Percentiles rank a stretch among this genome's conserved stretches.
These are phyloP conservation scores for Metschnikowia cerradonensis DNA, from an alignment of 805 yeast species.

Conservation along the genomic window DNA sequence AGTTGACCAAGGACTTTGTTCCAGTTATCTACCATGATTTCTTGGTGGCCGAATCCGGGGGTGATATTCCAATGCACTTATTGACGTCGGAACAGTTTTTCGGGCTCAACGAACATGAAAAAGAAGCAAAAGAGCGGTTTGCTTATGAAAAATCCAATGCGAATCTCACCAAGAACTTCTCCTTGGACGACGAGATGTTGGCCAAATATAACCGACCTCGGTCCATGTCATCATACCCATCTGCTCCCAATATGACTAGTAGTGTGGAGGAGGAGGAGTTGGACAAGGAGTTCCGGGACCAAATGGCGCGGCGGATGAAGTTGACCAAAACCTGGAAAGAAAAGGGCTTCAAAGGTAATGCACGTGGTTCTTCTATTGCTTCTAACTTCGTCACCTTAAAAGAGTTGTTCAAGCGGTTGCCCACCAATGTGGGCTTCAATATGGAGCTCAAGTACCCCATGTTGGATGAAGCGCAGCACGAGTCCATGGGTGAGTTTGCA, in stretches of 20 bases:
- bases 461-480: constrained; percentile 87
- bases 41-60: constrained; percentile 90
- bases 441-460: constrained; percentile 94
- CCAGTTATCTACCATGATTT: constrained; percentile 97
- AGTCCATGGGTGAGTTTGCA: constrained; percentile 81
- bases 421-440: constrained; percentile 83
- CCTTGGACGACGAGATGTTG: constrained; percentile 35
- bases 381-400: constrained; percentile 86
- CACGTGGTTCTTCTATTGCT: constrained; percentile 84
- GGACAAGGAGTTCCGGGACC: constrained; percentile 37
- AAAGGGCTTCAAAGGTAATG: constrained; percentile 88
- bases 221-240: constrained; percentile 36
- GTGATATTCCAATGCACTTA: constrained; percentile 93
- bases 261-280: constrained; percentile 28
- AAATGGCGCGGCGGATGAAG: constrained; percentile 62
- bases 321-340: constrained; percentile 84
- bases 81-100: constrained; percentile 86
- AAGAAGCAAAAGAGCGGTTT: constrained; percentile 11
- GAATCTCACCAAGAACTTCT: constrained; percentile 20
- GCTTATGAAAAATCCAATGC: constrained; percentile 10
- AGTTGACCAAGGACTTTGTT: constrained; percentile 81
- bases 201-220: constrained; percentile 34
- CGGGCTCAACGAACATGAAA: constrained; percentile 40
- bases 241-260: constrained; percentile 27
- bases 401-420: constrained; percentile 78